Evolutionary conservation across 208 protist species (phyloP), one percentile per base, ranked within the genome.

Genomic region (Leishmania lainsoni): DNA sequence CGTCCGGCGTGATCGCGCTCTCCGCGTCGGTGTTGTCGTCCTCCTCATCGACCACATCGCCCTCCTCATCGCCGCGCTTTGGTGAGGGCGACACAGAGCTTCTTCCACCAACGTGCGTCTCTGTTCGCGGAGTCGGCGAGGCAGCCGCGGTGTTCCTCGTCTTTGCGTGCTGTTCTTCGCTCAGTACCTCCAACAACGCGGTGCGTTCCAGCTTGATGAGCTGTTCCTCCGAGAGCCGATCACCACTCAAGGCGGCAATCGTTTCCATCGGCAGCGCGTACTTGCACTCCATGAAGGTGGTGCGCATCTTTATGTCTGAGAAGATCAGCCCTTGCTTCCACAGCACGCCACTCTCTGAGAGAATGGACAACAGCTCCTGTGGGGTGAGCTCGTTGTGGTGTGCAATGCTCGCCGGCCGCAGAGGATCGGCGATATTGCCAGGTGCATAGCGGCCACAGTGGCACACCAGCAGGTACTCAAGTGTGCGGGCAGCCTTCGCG

Each of bases 141-240:
- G 56, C 54, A 26, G 29, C 58, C 3, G 72, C 75, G 6, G 66
- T 65, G 69, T 5, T 29, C 39, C 54, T 39, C 32, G 49, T 8
- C 48, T 58, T 59, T 74, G 63, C 54, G 26, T 78, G 76, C 39
- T 71, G 76, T 63, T 89, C 81, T 71, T 90, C 90, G 42, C 66
- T 86, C 48, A 98, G 81, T 45, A 98, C 80, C 45, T 96, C 92
- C 32, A 89, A 85, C 26, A 98, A 88, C 35, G 86, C 86, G 35
- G 96, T 98, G 20, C 94, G 95, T 81, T 98, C 95, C 74, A 98
- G 87, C 83, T 98, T 98, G 65, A 98, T 93, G n/a, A 98, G 81
- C 80, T 97, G 91, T 68, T 95, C 93, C 74, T 95, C 87, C n/a
- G 92, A 92, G 6, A 97, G 84, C 48, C 89, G 85, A 72, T 93